Evolutionary conservation across 192 early-diverging fungal genomes (phyloP), one percentile per base, ranked within the genome.

Genomic region (Oehlia diaphana): DNA sequence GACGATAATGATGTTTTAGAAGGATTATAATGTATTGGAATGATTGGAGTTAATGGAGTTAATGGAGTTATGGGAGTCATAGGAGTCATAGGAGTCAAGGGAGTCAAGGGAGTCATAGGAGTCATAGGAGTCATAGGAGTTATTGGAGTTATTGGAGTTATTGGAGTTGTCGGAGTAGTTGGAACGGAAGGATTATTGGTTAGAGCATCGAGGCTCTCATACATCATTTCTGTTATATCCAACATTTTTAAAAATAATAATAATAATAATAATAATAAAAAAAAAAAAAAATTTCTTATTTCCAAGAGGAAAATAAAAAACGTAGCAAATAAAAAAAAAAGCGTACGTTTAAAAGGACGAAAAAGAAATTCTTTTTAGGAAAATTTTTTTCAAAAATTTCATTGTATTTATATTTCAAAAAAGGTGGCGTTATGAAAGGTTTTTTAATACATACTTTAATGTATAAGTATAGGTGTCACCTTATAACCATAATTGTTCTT

Each of bases 161-260:
- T 19, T 35, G 26, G 65, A 4, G 13, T 14, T 33, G 65, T 67
- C 10, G 14, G 26, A 2, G 33, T 16, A 13, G 33, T 28, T 35
- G 28, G 12, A 14, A 12, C 16, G 3, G 33, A 28, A 33, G 5
- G 9, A 23, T 33, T 33, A 58, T 58, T 58, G 5, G 53, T 67
- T 16, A 67, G 26, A 67, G 65, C 65, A 12, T 67, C 65, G 13
- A 67, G 33, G 28, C 65, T 67, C 33, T 67, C 65, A 67, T 67
- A 28, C 26, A 67, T 33, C 33, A 67, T 33, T 67, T 33, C 65
- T 67, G 65, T 67, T 67, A 67, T 67, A 31, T 67, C 65, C 28
- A 67, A 33, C 65, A 67, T 31, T 31, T n/a, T 31, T 31, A 31
- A 31, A 31, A 31, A 31, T 31, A 31, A 31, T 31, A 31, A 31